Evolutionary conservation across 2,329 filamentous ascomycete genomes (phyloP).

Genomic region (Sporothrix protearum): DNA sequence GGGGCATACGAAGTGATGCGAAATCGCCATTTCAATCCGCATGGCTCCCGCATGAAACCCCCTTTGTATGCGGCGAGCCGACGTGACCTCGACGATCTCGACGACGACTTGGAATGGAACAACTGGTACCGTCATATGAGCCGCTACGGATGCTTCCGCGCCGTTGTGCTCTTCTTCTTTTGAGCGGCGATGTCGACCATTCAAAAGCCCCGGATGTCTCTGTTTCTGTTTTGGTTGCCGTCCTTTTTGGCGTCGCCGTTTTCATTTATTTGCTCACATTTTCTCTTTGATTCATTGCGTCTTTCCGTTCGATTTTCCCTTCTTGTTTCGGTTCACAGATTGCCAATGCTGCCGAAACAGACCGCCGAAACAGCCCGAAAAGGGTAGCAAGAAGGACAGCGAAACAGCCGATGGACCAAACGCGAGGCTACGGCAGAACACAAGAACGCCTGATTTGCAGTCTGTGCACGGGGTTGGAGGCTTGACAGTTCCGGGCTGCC

Average conservation of each 20-base stretch:
- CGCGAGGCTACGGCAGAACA: background rate
- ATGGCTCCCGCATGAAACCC: background rate
- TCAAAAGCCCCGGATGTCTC: no score
- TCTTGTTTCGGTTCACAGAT: conserved; percentile 14
- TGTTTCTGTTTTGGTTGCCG: no score
- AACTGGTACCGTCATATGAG: background rate
- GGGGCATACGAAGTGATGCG: background rate
- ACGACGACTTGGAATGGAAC: background rate
- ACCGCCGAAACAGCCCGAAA: background rate
- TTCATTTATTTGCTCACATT: background rate
- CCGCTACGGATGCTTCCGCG: conserved; percentile 3
- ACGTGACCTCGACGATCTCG: background rate
- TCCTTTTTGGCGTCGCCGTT: background rate
- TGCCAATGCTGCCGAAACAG: conserved; percentile 7
- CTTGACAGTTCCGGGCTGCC: background rate
- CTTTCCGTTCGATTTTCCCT: background rate
- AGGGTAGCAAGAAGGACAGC: background rate
- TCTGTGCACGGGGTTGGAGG: background rate
- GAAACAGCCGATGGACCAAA: background rate
- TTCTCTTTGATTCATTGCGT: background rate
- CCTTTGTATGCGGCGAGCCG: conserved; percentile 17
- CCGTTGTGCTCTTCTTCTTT: background rate
- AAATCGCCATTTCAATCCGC: background rate
- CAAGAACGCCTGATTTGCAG: conserved; percentile 6
- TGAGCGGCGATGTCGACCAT: no score